Base-by-base conservation (phyloP, 1,284 basidiomycete species). In the Rhodotorula sp. region DNA sequence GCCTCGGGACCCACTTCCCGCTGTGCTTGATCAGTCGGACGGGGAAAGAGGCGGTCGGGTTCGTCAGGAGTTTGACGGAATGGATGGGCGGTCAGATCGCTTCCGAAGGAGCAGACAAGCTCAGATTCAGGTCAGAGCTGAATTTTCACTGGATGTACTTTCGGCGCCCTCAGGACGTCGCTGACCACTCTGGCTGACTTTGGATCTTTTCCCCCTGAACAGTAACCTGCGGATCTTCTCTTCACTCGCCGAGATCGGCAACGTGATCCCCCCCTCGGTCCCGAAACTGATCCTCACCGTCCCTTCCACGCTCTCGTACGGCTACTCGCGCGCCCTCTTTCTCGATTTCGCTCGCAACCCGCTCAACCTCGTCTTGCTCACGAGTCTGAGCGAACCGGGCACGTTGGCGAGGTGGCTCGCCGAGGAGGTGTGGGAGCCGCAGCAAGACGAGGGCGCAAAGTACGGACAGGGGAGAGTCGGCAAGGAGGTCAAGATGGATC, bases 11-110 rank as follows among this genome's bases (percentile, higher is more conserved):
- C 4, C 59, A 87, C 33, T 84, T 82, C 71, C 95, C 95, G 0
- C 90, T 99, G 45, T 99, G 95, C 79, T 86, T 99, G 26, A 86
- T 99, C 57, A 92, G 91, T 69, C 86, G 89, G 46, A 95, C 93
- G 2, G 94, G 91, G 3, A 88, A 89, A 73, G 95, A 99, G 81
- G 95, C 98, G 88, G 83, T 98, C 51, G 91, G 91, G 3, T 94
- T 95, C 77, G 92, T 96, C 24, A 84, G 94, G 67, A 95, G 92
- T 84, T 91, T 99, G 88, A 95, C 98, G 87, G 96, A 98, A 80
- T 99, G 95, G 95, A 88, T 98, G 77, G 74, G 77, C 64, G 45
- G 83, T 83, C 67, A 71, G 69, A 68, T 82, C 84, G 85, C 75
- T 82, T 86, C 64, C 60, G 86, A 83, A 61, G 69, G 65, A 67